These are phyloP conservation scores for Aegilops tauschii DNA, from an alignment of 176 grass and related monocot species.

Conservation along the genomic window DNA sequence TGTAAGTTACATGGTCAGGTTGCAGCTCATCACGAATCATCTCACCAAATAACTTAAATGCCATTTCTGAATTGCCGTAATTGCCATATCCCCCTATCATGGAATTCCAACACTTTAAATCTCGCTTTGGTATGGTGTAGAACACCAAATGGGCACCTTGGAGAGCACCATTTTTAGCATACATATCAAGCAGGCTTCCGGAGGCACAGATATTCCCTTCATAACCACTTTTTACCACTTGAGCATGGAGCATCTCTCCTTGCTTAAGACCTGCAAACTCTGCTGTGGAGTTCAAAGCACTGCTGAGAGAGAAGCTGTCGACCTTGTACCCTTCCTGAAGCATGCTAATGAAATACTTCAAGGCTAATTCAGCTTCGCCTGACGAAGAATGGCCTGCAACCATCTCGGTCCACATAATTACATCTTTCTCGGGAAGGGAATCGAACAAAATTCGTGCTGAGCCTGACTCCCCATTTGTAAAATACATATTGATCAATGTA, in stretches of 20 bases:
- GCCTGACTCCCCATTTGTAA: slow-evolving; percentile 50
- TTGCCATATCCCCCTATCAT: slow-evolving; percentile 82
- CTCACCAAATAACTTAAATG: slow-evolving; percentile 71
- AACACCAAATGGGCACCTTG: slow-evolving; percentile 52
- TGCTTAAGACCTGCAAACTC: slow-evolving; percentile 68
- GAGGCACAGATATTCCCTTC: slow-evolving; percentile 70
- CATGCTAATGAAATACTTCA: slow-evolving; percentile 73
- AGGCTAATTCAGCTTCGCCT: slow-evolving; percentile 65
- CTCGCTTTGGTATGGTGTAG: slow-evolving; percentile 43
- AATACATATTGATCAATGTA: slow-evolving; percentile 95
- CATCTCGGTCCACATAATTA: slow-evolving; percentile 97
- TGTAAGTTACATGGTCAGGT: slow-evolving; percentile 84
- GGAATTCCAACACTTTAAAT: slow-evolving; percentile 95
- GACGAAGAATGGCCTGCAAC: slow-evolving; percentile 68
- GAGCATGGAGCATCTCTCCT: slow-evolving; percentile 78
- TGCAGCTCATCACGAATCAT: slow-evolving; percentile 61
- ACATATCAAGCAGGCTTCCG: slow-evolving; percentile 89
- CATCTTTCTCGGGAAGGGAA: slow-evolving; percentile 60
- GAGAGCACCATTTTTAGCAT: slow-evolving; percentile 70
- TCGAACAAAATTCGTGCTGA: slow-evolving; percentile 63
- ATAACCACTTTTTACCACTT: slow-evolving; percentile 66
- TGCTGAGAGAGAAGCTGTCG: slow-evolving; percentile 89
- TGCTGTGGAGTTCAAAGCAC: slow-evolving; percentile 60
- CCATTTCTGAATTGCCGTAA: slow-evolving; percentile 60
- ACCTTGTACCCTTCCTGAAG: slow-evolving; percentile 62